These are phyloP conservation scores for Petunia hybrid DNA, from an alignment of 305 asterid genomes.

Conservation along the genomic window DNA sequence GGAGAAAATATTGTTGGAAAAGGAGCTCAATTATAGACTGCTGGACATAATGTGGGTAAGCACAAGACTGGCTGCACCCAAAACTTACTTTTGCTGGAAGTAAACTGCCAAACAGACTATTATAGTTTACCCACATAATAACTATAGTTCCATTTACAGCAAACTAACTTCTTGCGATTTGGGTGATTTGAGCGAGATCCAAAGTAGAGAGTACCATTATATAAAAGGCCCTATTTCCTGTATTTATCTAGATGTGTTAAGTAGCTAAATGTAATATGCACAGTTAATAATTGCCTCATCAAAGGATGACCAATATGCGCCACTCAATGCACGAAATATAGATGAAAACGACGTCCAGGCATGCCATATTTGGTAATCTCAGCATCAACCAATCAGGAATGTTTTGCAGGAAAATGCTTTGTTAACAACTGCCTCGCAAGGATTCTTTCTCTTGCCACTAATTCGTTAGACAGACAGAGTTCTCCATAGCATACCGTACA, in stretches of 20 bases:
- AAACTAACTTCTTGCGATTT: neutral
- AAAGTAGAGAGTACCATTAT: neutral
- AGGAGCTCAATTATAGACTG: slow-evolving; percentile 14
- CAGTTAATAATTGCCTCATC: neutral
- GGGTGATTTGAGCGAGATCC: neutral
- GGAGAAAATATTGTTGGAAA: neutral
- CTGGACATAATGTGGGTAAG: slow-evolving; percentile 1
- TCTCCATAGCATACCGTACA: slow-evolving; percentile 67
- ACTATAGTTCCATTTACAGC: slow-evolving; percentile 1
- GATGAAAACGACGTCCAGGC: neutral
- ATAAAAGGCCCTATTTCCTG: too few species aligned
- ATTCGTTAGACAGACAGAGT: neutral
- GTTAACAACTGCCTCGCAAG: neutral
- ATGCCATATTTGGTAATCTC: slow-evolving; percentile 9
- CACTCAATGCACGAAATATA: neutral
- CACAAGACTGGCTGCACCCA: slow-evolving; percentile 13
- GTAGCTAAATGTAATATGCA: neutral
- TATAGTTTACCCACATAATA: slow-evolving; percentile 6
- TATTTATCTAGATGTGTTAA: too few species aligned
- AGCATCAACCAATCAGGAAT: neutral
- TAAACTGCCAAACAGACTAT: neutral
- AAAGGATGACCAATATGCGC: neutral
- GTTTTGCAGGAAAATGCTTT: slow-evolving; percentile 5
- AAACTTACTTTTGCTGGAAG: neutral
- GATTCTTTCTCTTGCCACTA: slow-evolving; percentile 1